phyloP scores from a whole-genome alignment of 2,329 filamentous ascomycete genomes.

The Colletotrichum coccodes region DNA sequence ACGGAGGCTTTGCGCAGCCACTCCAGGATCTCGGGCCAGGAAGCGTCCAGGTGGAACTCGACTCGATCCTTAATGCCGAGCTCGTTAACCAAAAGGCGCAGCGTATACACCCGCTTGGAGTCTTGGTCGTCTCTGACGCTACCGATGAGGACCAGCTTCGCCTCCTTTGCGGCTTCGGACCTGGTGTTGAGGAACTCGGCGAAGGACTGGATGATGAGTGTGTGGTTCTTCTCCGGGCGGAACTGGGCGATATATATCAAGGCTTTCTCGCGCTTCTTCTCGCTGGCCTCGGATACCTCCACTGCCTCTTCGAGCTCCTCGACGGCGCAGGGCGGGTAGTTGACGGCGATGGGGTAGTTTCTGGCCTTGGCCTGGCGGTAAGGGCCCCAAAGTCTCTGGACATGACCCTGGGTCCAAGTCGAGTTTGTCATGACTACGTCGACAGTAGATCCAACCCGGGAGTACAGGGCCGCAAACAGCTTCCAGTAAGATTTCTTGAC shows the following conservation, averaged over 20 bases:
- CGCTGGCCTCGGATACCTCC: constrained; percentile 74
- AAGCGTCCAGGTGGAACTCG: constrained; percentile 88
- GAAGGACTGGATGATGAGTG: constrained; percentile 86
- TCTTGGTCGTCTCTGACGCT: constrained; percentile 89
- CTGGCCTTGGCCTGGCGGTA: constrained; percentile 56
- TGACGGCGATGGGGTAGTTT: constrained; percentile 71
- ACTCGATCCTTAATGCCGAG: constrained; percentile 85
- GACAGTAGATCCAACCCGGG: constrained; percentile 81
- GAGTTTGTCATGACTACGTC: constrained; percentile 99
- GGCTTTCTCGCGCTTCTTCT: constrained; percentile 74
- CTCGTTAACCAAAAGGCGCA: constrained; percentile 87
- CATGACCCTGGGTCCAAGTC: constrained; percentile 89
- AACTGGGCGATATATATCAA: constrained; percentile 97
- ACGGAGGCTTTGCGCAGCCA: constrained; percentile 82
- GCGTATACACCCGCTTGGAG: constrained; percentile 85
- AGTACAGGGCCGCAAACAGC: constrained; percentile 84
- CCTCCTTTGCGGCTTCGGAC: constrained; percentile 59
- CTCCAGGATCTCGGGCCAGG: constrained; percentile 86
- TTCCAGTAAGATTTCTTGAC: constrained; percentile 88
- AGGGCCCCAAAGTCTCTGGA: constrained; percentile 81
- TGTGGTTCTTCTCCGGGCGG: constrained; percentile 96
- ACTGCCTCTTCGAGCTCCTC: constrained; percentile 82
- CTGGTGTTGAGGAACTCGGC: constrained; percentile 74
- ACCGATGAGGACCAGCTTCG: constrained; percentile 86
- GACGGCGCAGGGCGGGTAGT: constrained; percentile 94